phyloP scores from a whole-genome alignment of 2,329 filamentous ascomycete species.

The Anisogramma anomala region DNA sequence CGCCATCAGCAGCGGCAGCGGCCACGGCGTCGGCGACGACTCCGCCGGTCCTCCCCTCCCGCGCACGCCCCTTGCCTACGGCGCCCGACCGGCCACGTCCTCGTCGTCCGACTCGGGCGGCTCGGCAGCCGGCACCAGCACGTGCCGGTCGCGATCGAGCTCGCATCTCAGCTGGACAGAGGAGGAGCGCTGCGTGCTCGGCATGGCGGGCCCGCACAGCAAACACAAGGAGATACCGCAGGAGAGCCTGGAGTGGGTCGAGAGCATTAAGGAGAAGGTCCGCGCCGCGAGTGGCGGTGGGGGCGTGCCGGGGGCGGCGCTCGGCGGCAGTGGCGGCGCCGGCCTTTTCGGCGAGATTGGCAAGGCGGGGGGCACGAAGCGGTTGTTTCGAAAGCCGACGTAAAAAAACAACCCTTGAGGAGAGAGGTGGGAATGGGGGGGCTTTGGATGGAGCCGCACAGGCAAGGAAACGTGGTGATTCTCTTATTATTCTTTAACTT shows the following conservation, averaged over 20 bases:
- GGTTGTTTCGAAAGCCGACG: slow-evolving; percentile 47
- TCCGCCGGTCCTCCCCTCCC: slow-evolving; percentile 19
- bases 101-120: slow-evolving; percentile 35
- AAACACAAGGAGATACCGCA: slow-evolving; percentile 56
- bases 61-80: slow-evolving; percentile 31
- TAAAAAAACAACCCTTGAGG: slow-evolving; percentile 8
- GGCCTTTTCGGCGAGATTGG: slow-evolving; percentile 56
- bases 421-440: slow-evolving; percentile 1
- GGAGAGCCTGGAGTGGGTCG: slow-evolving; percentile 69
- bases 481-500: too few species aligned
- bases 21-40: slow-evolving; percentile 21
- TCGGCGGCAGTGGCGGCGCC: slow-evolving; percentile 17
- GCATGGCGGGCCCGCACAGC: slow-evolving; percentile 58
- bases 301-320: neutral
- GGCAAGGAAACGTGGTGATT: neutral
- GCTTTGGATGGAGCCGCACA: neutral
- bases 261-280: slow-evolving; percentile 72
- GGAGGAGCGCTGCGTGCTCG: slow-evolving; percentile 46
- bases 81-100: slow-evolving; percentile 26
- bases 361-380: slow-evolving; percentile 60
- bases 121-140: slow-evolving; percentile 4
- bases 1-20: slow-evolving; percentile 23
- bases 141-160: slow-evolving; percentile 35
- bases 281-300: slow-evolving; percentile 51
- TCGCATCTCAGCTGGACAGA: slow-evolving; percentile 47